These are phyloP conservation scores for Phaeosphaeriaceae sp. DNA, from an alignment of 2,329 filamentous ascomycete genomes.

Conservation along the genomic window DNA sequence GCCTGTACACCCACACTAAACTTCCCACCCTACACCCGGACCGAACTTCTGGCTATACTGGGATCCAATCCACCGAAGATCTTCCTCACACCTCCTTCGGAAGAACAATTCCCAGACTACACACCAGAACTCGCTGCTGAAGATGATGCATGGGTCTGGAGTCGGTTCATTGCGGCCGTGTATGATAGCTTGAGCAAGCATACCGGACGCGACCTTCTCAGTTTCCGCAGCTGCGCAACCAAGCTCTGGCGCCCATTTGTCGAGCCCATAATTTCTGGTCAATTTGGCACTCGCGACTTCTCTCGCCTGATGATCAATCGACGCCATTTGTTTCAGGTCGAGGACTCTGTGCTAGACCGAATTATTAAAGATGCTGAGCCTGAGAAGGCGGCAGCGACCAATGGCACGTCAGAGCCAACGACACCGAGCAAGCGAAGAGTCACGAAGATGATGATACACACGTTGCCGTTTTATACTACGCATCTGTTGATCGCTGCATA, in stretches of 20 bases:
- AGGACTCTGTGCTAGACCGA: constrained; percentile 71
- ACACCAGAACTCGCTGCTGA: constrained; percentile 57
- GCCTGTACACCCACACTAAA: constrained; percentile 77
- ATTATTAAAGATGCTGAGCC: constrained; percentile 50
- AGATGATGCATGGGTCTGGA: constrained; percentile 76
- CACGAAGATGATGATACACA: constrained; percentile 46
- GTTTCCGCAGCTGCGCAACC: constrained; percentile 73
- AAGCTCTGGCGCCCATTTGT: constrained; percentile 88
- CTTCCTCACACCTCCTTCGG: constrained; percentile 48
- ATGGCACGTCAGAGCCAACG: constrained; percentile 5
- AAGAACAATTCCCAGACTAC: constrained; percentile 55
- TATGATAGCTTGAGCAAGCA: constrained; percentile 87
- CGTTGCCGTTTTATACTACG: constrained; percentile 75
- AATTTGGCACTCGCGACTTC: constrained; percentile 80
- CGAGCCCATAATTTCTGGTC: constrained; percentile 76
- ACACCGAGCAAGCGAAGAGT: constrained; percentile 23
- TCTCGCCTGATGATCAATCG: constrained; percentile 79
- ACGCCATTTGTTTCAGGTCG: constrained; percentile 74
- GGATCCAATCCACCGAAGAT: constrained; percentile 58
- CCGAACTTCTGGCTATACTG: constrained; percentile 80
- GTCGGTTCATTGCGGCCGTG: constrained; percentile 80
- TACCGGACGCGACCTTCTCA: constrained; percentile 79
- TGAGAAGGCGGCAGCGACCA: not conserved
- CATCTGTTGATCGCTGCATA: constrained; percentile 80
- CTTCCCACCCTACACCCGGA: constrained; percentile 84